These are phyloP conservation scores for Stagonosporopsis cucurbitacearum DNA, from an alignment of 2,329 filamentous ascomycete species.

Conservation along the genomic window DNA sequence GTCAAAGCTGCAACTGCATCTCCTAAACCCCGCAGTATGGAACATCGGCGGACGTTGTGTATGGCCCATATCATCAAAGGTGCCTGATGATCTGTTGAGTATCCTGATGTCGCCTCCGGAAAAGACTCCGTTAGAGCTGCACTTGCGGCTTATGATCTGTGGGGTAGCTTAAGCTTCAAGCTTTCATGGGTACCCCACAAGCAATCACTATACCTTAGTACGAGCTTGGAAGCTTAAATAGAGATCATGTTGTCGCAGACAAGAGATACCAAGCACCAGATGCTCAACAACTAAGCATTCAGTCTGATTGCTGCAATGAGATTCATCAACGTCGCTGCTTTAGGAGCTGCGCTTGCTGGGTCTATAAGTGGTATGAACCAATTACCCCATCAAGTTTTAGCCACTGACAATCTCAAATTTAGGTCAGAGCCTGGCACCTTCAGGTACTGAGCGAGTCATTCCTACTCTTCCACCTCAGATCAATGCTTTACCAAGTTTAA, in stretches of 20 bases:
- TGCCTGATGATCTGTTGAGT: conserved; percentile 4
- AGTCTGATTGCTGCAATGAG: background rate
- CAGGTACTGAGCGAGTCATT: conserved; percentile 9
- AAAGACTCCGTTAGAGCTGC: conserved; percentile 3
- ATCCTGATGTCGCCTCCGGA: conserved; percentile 2
- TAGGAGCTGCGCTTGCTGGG: background rate
- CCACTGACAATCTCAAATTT: background rate
- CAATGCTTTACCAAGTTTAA: conserved; percentile 22
- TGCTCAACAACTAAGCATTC: background rate
- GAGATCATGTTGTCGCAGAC: background rate
- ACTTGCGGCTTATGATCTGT: background rate
- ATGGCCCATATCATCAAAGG: background rate
- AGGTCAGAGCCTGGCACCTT: conserved; percentile 3
- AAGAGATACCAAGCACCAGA: conserved; percentile 1
- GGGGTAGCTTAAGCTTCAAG: background rate
- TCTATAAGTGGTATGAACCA: background rate
- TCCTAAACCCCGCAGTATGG: conserved; percentile 3
- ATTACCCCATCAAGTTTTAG: no score
- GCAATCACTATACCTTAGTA: background rate
- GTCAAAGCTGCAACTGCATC: conserved; percentile 1
- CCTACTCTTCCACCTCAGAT: conserved; percentile 14
- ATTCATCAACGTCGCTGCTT: background rate
- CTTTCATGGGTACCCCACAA: conserved; percentile 3
- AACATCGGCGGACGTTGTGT: background rate
- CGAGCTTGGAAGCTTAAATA: conserved; percentile 8